Evolutionary conservation across 1,139 yeast species (phyloP), one percentile per base, ranked within the genome.

Genomic region (Zygosaccharomyces pseudobailii): DNA sequence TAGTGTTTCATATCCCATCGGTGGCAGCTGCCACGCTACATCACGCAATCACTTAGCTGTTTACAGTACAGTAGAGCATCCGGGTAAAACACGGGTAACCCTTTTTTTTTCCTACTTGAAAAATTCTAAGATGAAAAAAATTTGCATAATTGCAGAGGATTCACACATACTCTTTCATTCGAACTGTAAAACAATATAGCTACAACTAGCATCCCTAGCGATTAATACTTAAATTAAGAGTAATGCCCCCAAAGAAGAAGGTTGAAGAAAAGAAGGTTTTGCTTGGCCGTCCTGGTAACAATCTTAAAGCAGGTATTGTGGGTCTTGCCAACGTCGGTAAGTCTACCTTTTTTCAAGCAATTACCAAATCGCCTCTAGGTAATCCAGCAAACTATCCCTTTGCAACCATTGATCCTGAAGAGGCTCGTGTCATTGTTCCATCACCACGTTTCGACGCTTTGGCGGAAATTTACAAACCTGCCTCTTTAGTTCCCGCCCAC

Each of bases 391-490:
- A 92, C 71, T 92, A 90, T 69, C 98, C 98, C 33, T 92, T 90
- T 67, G 98, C 98, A 49, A 92, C 98, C 52, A 92, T 92, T 71
- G 98, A 92, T 62, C 98, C 98, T 43, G 98, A 92, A 75, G 98
- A 92, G 75, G 97, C 98, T 45, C 80, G 96, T 70, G 96, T 90
- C 52, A 84, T 86, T 64, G 98, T 92, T 49, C 98, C 98, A 58
- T 89, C 97, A 40, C 79, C 87, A 55, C 82, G 96, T 69, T 84
- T 92, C 66, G 95, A 89, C 65, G 77, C 75, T 62, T 76, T 88
- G 59, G 75, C 80, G 62, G 78, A 79, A 46, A 70, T 83, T 63
- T 88, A 86, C 76, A 47, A 85, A 72, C 94, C 96, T 50, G 82
- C 84, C 65, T 78, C 87, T 53, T 86, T 82, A 67, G 94, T 92